phyloP scores from a whole-genome alignment of 2,329 filamentous ascomycete species.

The Hypoxylon sp. region DNA sequence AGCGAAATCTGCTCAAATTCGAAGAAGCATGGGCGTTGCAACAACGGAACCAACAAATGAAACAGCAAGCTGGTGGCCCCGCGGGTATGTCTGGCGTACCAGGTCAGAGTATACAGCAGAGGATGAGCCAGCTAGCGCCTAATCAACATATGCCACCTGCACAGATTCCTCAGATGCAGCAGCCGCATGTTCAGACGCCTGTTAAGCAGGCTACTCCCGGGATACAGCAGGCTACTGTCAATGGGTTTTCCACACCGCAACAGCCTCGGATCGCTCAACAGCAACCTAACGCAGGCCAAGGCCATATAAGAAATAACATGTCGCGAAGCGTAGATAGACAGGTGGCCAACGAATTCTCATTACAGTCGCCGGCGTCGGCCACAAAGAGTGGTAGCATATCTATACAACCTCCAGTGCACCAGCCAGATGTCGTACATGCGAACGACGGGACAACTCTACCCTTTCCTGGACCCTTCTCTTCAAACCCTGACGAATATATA shows the following conservation, averaged over 20 bases:
- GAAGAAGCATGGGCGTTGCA: constrained; percentile 72
- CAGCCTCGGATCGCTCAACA: constrained; percentile 55
- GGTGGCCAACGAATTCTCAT: constrained; percentile 53
- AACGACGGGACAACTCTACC: constrained; percentile 41
- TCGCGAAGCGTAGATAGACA: constrained; percentile 61
- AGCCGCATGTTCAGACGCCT: constrained; percentile 52
- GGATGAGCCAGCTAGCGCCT: constrained; percentile 54
- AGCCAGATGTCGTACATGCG: constrained; percentile 41
- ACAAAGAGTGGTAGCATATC: constrained; percentile 53
- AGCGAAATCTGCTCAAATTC: constrained; percentile 78
- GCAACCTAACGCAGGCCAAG: constrained; percentile 51
- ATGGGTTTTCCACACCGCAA: constrained; percentile 59
- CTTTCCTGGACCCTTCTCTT: constrained; percentile 49
- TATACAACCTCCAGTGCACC: constrained; percentile 49
- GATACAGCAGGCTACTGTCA: constrained; percentile 56
- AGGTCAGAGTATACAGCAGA: constrained; percentile 52
- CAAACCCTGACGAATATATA: constrained; percentile 62
- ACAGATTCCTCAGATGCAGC: constrained; percentile 53
- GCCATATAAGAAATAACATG: constrained; percentile 60
- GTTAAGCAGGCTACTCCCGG: constrained; percentile 58
- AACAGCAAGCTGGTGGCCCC: constrained; percentile 55
- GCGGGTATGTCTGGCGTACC: constrained; percentile 46
- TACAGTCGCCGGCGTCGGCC: constrained; percentile 55
- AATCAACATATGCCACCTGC: constrained; percentile 54
- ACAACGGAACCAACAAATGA: constrained; percentile 62